A percentile compares a stretch with the other conserved stretches of the same genome.
Evolutionary conservation across 2,329 filamentous ascomycete species (phyloP).

Genomic region (Neonectria coccinea): DNA sequence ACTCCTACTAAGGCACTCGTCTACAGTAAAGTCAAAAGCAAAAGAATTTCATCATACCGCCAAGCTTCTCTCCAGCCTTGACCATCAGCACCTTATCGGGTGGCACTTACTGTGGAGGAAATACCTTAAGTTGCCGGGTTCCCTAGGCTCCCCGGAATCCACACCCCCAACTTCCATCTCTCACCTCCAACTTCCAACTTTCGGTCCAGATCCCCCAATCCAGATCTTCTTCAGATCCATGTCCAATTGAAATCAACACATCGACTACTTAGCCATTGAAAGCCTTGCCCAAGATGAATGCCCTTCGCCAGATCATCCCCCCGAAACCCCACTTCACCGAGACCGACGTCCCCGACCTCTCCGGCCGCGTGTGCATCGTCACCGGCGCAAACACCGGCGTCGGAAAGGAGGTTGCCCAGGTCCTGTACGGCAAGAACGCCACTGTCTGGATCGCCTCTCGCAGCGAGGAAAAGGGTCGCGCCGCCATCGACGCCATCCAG

Average conservation of each 20-base stretch:
- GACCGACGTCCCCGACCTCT: constrained; percentile 73
- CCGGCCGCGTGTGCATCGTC: constrained; percentile 66
- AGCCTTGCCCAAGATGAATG: constrained; percentile 22
- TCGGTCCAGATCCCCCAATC: not conserved
- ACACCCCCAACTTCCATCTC: not conserved
- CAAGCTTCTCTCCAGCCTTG: not conserved
- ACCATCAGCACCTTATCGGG: not conserved
- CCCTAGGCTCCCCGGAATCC: not conserved
- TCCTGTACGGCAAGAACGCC: constrained; percentile 66
- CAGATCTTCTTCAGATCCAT: not conserved
- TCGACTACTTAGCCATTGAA: no score
- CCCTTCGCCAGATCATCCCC: constrained; percentile 40
- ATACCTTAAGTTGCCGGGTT: not conserved
- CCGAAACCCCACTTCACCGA: constrained; percentile 43
- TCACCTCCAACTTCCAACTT: not conserved
- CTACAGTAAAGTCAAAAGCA: not conserved
- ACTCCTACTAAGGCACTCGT: not conserved
- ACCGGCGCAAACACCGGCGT: constrained; percentile 59
- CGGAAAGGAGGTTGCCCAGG: constrained; percentile 63
- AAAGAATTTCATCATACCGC: not conserved
- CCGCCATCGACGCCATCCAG: constrained; percentile 59
- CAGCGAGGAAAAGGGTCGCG: constrained; percentile 56
- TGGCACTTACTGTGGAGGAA: not conserved
- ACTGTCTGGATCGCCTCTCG: constrained; percentile 68
- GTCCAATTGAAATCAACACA: no score